These are phyloP conservation scores for Daldinia grandis DNA, from an alignment of 495 filamentous ascomycete genomes.

Conservation along the genomic window DNA sequence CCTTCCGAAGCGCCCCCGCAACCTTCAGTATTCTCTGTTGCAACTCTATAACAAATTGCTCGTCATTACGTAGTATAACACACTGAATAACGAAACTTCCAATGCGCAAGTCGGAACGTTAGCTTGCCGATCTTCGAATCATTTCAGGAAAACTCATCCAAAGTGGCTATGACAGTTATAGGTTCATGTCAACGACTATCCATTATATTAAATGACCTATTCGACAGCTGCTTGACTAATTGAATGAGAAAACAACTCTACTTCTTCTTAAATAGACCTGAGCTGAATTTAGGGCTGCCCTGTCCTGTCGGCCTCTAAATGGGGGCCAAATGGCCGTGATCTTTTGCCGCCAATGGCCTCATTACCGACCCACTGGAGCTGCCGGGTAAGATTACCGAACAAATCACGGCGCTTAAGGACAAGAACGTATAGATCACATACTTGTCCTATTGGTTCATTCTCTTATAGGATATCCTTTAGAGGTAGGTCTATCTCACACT, in stretches of 20 bases:
- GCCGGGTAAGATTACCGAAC: conserved; percentile 37
- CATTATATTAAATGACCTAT: neutral
- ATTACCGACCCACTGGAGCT: conserved; percentile 22
- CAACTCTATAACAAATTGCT: neutral
- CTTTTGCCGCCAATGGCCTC: conserved; percentile 35
- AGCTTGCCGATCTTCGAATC: neutral
- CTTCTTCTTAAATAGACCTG: neutral
- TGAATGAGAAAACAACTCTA: neutral
- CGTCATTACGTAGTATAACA: neutral
- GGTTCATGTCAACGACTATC: neutral
- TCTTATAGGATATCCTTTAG: conserved; percentile 10
- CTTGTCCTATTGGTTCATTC: conserved; percentile 12
- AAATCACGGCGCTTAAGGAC: conserved; percentile 41
- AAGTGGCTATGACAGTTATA: neutral
- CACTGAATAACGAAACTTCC: neutral
- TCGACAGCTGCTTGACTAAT: neutral
- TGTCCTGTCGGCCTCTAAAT: conserved; percentile 7
- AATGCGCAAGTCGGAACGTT: neutral
- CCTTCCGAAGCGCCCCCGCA: conserved; percentile 19
- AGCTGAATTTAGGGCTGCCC: neutral
- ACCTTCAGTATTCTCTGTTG: conserved; percentile 3
- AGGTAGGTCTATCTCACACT: neutral
- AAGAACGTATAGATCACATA: neutral
- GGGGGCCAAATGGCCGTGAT: conserved; percentile 10
- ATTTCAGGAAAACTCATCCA: neutral